Evolutionary conservation across 139 green algal species (phyloP).

Genomic region (Asterochloris sp.): DNA sequence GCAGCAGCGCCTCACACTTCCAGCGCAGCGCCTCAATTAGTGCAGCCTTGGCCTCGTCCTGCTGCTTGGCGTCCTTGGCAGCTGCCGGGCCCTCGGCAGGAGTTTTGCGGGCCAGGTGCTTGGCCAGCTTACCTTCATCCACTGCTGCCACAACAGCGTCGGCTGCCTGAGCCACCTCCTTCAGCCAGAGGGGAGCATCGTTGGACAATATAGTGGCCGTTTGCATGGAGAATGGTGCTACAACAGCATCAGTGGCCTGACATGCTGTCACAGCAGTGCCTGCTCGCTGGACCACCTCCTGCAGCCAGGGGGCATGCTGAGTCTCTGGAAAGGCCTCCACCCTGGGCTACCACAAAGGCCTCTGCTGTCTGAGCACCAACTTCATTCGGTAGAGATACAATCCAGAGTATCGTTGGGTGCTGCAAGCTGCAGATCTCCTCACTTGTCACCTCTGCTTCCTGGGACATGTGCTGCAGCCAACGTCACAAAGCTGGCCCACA

Average conservation of each 20-base stretch:
- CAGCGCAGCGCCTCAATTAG: slow-evolving; percentile 62
- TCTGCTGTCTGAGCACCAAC: too few species aligned
- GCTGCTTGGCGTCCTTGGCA: slow-evolving; percentile 33
- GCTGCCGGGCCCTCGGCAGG: slow-evolving; percentile 49
- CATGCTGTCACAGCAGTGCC: neutral
- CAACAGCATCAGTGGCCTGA: neutral
- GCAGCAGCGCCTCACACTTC: slow-evolving; percentile 52
- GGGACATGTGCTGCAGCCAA: too few species aligned
- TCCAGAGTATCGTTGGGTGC: too few species aligned
- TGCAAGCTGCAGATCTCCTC: too few species aligned
- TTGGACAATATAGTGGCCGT: neutral
- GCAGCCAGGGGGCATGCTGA: too few species aligned
- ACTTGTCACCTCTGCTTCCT: too few species aligned
- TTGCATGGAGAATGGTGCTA: neutral
- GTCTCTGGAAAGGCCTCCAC: too few species aligned
- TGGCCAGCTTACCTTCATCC: slow-evolving; percentile 48
- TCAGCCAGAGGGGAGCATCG: neutral
- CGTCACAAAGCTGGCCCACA: too few species aligned
- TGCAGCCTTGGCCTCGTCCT: slow-evolving; percentile 54
- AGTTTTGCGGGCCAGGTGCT: slow-evolving; percentile 51
- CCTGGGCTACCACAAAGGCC: too few species aligned
- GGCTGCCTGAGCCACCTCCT: slow-evolving; percentile 21
- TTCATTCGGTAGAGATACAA: too few species aligned
- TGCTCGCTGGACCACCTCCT: too few species aligned
- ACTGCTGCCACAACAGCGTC: slow-evolving; percentile 53